phyloP scores from a whole-genome alignment of 345 rosid species.

The Lepidium africanum region DNA sequence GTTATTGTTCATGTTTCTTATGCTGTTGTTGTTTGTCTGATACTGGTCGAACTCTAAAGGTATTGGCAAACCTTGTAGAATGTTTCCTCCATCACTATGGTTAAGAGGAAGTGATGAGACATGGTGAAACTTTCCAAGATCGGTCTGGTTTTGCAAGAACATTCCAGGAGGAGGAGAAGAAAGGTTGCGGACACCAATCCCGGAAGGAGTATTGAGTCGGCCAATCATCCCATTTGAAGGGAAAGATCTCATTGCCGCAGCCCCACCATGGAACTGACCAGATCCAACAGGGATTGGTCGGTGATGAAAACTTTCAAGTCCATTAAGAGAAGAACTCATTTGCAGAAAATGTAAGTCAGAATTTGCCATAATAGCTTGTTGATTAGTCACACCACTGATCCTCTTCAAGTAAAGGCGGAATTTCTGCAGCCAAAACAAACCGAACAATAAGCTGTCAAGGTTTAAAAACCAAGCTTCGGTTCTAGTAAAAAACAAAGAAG shows the following conservation, averaged over 20 bases:
- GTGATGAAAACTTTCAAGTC: slow-evolving; percentile 46
- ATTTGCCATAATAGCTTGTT: slow-evolving; percentile 59
- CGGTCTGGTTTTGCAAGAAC: slow-evolving; percentile 29
- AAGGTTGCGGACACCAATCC: slow-evolving; percentile 51
- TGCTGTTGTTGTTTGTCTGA: slow-evolving; percentile 42
- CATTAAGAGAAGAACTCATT: slow-evolving; percentile 44
- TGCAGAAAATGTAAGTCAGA: slow-evolving; percentile 56
- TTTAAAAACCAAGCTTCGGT: not conserved
- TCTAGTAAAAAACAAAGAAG: not conserved
- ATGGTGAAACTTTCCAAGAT: slow-evolving; percentile 44
- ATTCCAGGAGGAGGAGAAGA: slow-evolving; percentile 48
- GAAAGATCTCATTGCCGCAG: slow-evolving; percentile 38
- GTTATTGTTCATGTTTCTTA: slow-evolving; percentile 23
- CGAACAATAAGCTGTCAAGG: slow-evolving; percentile 14
- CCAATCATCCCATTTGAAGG: slow-evolving; percentile 58
- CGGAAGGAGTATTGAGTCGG: slow-evolving; percentile 54
- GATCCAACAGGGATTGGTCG: slow-evolving; percentile 35
- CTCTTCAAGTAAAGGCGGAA: slow-evolving; percentile 73
- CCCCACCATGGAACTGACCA: slow-evolving; percentile 43
- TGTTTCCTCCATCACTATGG: slow-evolving; percentile 37
- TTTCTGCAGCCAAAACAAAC: slow-evolving; percentile 41
- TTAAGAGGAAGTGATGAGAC: slow-evolving; percentile 28
- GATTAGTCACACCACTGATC: slow-evolving; percentile 53
- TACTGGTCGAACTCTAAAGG: slow-evolving; percentile 56
- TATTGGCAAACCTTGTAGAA: slow-evolving; percentile 70